Percentiles rank a stretch among this genome's conserved stretches.
These are phyloP conservation scores for Pneumocystis wakefieldiae DNA, from an alignment of 1,139 yeast species.

Conservation along the genomic window DNA sequence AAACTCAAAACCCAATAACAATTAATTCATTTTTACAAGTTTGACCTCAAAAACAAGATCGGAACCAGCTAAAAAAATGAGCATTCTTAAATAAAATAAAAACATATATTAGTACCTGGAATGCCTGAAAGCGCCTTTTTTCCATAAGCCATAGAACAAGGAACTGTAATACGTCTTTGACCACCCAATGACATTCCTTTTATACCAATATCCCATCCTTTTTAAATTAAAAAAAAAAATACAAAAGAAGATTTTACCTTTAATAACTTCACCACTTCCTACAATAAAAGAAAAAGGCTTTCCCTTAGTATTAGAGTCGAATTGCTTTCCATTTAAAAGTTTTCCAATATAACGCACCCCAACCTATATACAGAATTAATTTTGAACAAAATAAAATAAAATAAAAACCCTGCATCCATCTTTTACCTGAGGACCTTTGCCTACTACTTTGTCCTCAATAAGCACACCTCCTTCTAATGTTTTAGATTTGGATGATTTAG, in stretches of 20 bases:
- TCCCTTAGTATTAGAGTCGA: constrained; percentile 93
- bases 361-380: constrained; percentile 3
- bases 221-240: background rate
- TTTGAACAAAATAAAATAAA: background rate
- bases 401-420: constrained; percentile 57
- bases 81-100: background rate
- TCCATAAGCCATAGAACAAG: constrained; percentile 94
- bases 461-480: constrained; percentile 85
- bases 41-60: constrained; percentile 92
- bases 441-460: constrained; percentile 80
- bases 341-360: constrained; percentile 97
- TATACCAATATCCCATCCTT: constrained; percentile 93
- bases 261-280: constrained; percentile 96
- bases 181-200: constrained; percentile 98
- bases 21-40: constrained; percentile 72
- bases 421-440: constrained; percentile 80
- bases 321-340: constrained; percentile 86
- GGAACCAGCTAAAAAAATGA: constrained; percentile 36
- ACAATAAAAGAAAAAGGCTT: constrained; percentile 83
- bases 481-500: constrained; percentile 36
- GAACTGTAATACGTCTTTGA: constrained; percentile 93
- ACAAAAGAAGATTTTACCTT: constrained; percentile 20
- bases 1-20: background rate
- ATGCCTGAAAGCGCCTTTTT: constrained; percentile 85
- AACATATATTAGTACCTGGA: constrained; percentile 30